Percentiles rank a stretch among this genome's conserved stretches.
phyloP scores from a whole-genome alignment of 2,329 filamentous ascomycete genomes.

The Paecilomyces sp. region DNA sequence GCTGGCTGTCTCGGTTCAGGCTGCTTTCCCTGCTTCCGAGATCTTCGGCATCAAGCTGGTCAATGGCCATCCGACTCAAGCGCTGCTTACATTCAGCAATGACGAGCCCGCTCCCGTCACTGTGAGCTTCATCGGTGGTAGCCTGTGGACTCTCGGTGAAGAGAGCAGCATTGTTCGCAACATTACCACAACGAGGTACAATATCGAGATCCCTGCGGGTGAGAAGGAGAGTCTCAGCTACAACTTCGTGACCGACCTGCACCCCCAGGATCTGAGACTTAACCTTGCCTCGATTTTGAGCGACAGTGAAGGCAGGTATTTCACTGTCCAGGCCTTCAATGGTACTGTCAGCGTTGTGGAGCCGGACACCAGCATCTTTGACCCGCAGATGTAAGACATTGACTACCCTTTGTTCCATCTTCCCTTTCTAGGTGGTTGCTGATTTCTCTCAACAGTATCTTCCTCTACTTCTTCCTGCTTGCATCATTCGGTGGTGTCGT shows the following conservation, averaged over 20 bases:
- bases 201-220: constrained; percentile 66
- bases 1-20: constrained; percentile 48
- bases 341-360: constrained; percentile 82
- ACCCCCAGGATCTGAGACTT: constrained; percentile 79
- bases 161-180: constrained; percentile 66
- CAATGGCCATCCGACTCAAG: constrained; percentile 81
- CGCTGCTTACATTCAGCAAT: constrained; percentile 77
- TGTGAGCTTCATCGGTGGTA: constrained; percentile 69
- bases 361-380: constrained; percentile 81
- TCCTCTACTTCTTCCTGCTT: constrained; percentile 89
- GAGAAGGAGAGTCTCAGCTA: constrained; percentile 71
- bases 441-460: constrained; percentile 58
- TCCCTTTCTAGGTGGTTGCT: constrained; percentile 3
- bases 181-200: constrained; percentile 70
- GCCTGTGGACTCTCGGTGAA: constrained; percentile 56
- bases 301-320: constrained; percentile 59
- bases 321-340: constrained; percentile 74
- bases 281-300: constrained; percentile 69
- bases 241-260: constrained; percentile 82
- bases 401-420: constrained; percentile 1
- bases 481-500: constrained; percentile 69
- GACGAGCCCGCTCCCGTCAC: constrained; percentile 68
- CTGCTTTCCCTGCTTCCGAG: constrained; percentile 60
- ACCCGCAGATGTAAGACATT: constrained; percentile 79
- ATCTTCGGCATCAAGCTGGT: constrained; percentile 93